phyloP scores from a whole-genome alignment of 2,329 filamentous ascomycete genomes.

The Neofusicoccum kwambonambiense region DNA sequence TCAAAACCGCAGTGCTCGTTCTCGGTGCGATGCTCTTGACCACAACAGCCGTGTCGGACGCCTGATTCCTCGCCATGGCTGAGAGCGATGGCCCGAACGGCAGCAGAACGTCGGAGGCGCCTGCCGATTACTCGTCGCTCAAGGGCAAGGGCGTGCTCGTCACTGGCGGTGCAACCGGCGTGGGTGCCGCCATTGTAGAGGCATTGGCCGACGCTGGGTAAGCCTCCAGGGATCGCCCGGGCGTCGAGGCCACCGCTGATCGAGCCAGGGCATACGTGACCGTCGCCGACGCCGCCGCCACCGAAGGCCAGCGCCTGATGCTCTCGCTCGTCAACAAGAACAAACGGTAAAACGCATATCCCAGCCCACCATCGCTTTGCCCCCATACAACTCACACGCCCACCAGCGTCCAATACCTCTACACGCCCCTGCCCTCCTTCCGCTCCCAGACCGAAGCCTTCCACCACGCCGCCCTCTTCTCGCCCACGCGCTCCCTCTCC shows the following conservation, averaged over 20 bases:
- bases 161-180: constrained; percentile 29
- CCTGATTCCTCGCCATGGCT: not conserved
- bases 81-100: not conserved
- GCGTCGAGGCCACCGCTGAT: no score
- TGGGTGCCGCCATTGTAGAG: constrained; percentile 25
- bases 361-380: no score
- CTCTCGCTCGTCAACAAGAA: constrained; percentile 19
- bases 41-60: not conserved
- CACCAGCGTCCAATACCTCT: constrained; percentile 28
- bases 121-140: constrained; percentile 10
- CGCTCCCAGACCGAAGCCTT: constrained; percentile 30
- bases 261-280: constrained; percentile 28
- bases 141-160: constrained; percentile 27
- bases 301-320: constrained; percentile 19
- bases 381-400: not conserved
- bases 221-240: not conserved
- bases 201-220: constrained; percentile 28
- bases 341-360: constrained; percentile 20
- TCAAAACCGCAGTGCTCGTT: no score
- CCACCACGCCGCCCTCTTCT: constrained; percentile 27
- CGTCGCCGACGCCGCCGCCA: constrained; percentile 26
- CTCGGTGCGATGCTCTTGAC: no score
- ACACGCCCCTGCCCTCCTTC: constrained; percentile 30
- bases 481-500: constrained; percentile 26
- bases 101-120: not conserved